Conservation (phyloP, 2,329 filamentous ascomycete genomes). For the Camillea tinctor region DNA sequence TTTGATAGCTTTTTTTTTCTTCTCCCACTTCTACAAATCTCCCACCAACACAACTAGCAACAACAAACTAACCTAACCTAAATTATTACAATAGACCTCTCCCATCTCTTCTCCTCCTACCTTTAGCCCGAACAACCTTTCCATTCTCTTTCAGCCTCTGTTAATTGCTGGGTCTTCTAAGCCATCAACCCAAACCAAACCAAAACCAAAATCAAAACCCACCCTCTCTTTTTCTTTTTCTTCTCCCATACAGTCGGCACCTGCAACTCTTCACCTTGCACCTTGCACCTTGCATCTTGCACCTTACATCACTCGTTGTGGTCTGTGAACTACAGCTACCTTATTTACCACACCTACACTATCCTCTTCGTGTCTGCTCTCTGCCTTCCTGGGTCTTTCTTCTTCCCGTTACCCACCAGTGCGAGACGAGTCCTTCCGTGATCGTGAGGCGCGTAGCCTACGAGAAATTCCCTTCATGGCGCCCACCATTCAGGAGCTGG, state of each 20-base stretch:
- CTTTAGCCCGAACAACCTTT: background rate
- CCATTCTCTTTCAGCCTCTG: background rate
- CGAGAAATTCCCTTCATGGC: slow-evolving; percentile 48
- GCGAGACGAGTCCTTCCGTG: slow-evolving; percentile 18
- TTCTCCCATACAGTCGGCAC: background rate
- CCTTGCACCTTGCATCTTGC: slow-evolving; percentile 2
- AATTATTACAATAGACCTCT: background rate
- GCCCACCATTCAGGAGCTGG: slow-evolving; percentile 86
- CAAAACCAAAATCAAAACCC: too few species aligned
- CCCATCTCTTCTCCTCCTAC: slow-evolving; percentile 5
- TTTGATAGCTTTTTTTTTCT: background rate
- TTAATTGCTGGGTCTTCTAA: background rate
- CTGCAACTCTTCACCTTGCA: background rate
- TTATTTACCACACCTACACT: background rate
- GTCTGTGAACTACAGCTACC: background rate
- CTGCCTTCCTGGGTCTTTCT: background rate
- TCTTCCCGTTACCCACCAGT: slow-evolving; percentile 6
- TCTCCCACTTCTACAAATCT: background rate
- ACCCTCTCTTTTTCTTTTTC: too few species aligned
- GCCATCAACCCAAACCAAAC: background rate
- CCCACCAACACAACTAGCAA: background rate
- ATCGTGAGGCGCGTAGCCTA: slow-evolving; percentile 29
- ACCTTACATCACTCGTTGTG: background rate
- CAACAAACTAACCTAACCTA: background rate
- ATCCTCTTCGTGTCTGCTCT: too few species aligned